These are phyloP conservation scores for Penicillium sp. DNA, from an alignment of 2,329 filamentous ascomycete genomes.

Conservation along the genomic window DNA sequence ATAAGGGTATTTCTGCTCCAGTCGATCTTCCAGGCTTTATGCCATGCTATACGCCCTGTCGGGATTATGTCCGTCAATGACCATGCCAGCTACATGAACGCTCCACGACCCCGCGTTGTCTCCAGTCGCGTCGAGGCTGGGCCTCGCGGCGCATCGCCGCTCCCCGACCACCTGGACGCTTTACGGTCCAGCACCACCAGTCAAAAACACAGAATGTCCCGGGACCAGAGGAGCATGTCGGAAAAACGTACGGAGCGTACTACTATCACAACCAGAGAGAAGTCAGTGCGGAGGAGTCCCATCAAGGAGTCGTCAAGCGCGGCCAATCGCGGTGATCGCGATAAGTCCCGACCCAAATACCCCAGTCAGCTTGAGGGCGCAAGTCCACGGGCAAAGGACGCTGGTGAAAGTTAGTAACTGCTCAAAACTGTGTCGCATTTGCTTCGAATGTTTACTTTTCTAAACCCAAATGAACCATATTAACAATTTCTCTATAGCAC, in stretches of 20 bases:
- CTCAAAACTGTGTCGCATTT: not conserved
- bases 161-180: conserved; percentile 34
- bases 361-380: conserved; percentile 21
- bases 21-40: conserved; percentile 20
- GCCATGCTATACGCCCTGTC: conserved; percentile 21
- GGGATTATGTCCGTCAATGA: conserved; percentile 43
- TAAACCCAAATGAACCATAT: not conserved
- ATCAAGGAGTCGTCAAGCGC: conserved; percentile 41
- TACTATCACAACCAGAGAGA: conserved; percentile 63
- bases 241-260: conserved; percentile 44
- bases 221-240: conserved; percentile 35
- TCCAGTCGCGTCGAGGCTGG: conserved; percentile 41
- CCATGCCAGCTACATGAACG: conserved; percentile 39
- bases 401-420: conserved; percentile 29
- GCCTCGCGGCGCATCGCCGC: conserved; percentile 29
- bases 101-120: conserved; percentile 41
- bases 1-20: not conserved
- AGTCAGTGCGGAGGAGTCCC: conserved; percentile 61
- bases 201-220: conserved; percentile 33
- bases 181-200: conserved; percentile 31
- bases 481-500: conserved; percentile 27
- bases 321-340: conserved; percentile 35
- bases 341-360: conserved; percentile 34
- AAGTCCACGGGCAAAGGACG: conserved; percentile 37
- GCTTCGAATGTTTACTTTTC: not conserved